phyloP scores from a whole-genome alignment of 139 green algal genomes.

The Coccomyxa sp. region DNA sequence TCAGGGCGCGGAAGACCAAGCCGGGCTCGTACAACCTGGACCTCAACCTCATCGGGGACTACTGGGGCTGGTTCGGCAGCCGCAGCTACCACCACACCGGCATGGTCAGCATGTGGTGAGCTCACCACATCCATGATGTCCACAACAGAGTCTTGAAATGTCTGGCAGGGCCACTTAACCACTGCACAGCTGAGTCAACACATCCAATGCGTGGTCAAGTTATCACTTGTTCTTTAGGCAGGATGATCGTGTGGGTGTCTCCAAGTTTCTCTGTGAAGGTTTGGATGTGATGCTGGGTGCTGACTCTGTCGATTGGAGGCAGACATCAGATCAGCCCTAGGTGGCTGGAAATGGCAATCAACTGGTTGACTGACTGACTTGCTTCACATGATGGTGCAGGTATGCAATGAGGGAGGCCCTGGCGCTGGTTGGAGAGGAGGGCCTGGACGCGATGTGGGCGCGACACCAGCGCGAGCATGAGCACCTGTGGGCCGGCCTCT shows the following conservation, averaged over 20 bases:
- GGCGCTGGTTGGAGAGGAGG: slow-evolving; percentile 71
- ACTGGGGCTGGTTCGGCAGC: slow-evolving; percentile 64
- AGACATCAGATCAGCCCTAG: too few species aligned
- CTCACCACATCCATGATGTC: background rate
- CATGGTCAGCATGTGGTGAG: slow-evolving; percentile 59
- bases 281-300: too few species aligned
- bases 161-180: background rate
- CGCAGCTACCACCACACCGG: slow-evolving; percentile 82
- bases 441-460: slow-evolving; percentile 54
- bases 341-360: too few species aligned
- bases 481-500: slow-evolving; percentile 76
- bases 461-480: slow-evolving; percentile 58
- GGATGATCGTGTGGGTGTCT: too few species aligned
- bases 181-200: too few species aligned
- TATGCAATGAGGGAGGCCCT: slow-evolving; percentile 89
- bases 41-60: slow-evolving; percentile 72
- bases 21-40: slow-evolving; percentile 76
- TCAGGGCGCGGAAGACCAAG: slow-evolving; percentile 72
- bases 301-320: too few species aligned
- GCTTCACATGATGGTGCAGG: slow-evolving; percentile 3
- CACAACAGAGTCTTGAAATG: background rate
- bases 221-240: too few species aligned
- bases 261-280: too few species aligned
- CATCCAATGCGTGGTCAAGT: too few species aligned
- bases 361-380: too few species aligned